Evolutionary conservation across 2,329 filamentous ascomycete species (phyloP).

Genomic region (Phyllosticta paracitricarpa): DNA sequence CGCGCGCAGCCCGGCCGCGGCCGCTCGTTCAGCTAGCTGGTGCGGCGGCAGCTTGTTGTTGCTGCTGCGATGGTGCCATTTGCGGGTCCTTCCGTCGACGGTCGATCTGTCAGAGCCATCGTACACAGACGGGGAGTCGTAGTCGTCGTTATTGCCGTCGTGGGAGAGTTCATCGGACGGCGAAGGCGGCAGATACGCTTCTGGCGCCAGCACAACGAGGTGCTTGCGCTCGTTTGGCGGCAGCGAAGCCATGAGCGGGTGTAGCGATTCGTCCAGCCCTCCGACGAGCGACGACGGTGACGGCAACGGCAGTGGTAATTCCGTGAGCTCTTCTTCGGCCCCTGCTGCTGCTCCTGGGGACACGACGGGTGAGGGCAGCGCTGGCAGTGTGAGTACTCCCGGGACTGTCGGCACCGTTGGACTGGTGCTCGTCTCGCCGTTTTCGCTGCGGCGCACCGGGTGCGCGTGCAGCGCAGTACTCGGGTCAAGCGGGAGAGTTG

Average conservation of each 20-base stretch:
- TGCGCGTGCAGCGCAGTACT: not conserved
- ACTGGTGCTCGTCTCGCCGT: not conserved
- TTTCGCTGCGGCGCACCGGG: not conserved
- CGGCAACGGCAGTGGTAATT: not conserved
- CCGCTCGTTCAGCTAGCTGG: not conserved
- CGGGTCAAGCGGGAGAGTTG: not conserved
- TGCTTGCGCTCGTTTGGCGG: not conserved
- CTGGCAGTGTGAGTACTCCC: not conserved
- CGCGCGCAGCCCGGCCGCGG: not conserved
- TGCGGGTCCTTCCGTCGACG: not conserved
- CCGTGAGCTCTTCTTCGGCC: no score
- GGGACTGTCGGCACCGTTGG: not conserved
- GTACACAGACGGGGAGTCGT: not conserved
- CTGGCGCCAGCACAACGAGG: not conserved
- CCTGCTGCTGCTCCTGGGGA: no score
- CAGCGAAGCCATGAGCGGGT: not conserved
- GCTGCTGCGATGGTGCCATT: not conserved
- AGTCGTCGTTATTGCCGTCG: not conserved
- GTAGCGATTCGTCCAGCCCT: not conserved
- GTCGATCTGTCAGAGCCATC: not conserved
- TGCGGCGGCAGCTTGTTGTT: not conserved
- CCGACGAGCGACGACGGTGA: not conserved
- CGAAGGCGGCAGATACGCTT: not conserved
- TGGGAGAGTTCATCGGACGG: not conserved
- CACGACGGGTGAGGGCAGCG: not conserved